These are phyloP conservation scores for Periglandula ipomoeae DNA, from an alignment of 2,329 filamentous ascomycete species.

Conservation along the genomic window DNA sequence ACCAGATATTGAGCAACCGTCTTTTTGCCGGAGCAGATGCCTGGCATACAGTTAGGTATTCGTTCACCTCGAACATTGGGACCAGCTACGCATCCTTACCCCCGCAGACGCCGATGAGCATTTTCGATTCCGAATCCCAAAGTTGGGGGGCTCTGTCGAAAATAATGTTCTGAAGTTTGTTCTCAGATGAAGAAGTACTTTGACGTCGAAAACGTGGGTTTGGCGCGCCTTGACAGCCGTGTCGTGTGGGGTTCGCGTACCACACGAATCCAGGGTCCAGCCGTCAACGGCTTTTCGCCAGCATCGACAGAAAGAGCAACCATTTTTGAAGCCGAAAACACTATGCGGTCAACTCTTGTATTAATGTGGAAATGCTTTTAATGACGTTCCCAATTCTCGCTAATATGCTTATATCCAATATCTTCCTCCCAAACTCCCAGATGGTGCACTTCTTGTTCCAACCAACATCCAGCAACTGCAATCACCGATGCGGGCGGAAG, in stretches of 20 bases:
- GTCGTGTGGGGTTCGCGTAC: constrained; percentile 9
- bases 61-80: not conserved
- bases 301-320: too few species aligned
- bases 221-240: not conserved
- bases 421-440: too few species aligned
- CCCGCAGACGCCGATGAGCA: constrained; percentile 72
- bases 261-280: not conserved
- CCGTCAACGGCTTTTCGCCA: not conserved
- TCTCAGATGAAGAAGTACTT: not conserved
- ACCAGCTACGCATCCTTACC: constrained; percentile 33
- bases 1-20: constrained; percentile 83
- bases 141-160: not conserved
- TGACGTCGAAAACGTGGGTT: not conserved
- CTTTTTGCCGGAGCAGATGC: constrained; percentile 87
- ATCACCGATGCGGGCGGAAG: too few species aligned
- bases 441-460: too few species aligned
- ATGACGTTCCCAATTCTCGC: too few species aligned
- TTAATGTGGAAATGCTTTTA: too few species aligned
- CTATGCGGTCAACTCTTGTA: too few species aligned
- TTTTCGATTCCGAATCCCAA: constrained; percentile 24
- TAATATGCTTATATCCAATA: too few species aligned
- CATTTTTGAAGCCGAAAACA: too few species aligned
- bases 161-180: not conserved
- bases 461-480: too few species aligned
- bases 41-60: constrained; percentile 32